Conservation (phyloP, 1,139 yeast species). For the Blastobotrys aristatus region DNA sequence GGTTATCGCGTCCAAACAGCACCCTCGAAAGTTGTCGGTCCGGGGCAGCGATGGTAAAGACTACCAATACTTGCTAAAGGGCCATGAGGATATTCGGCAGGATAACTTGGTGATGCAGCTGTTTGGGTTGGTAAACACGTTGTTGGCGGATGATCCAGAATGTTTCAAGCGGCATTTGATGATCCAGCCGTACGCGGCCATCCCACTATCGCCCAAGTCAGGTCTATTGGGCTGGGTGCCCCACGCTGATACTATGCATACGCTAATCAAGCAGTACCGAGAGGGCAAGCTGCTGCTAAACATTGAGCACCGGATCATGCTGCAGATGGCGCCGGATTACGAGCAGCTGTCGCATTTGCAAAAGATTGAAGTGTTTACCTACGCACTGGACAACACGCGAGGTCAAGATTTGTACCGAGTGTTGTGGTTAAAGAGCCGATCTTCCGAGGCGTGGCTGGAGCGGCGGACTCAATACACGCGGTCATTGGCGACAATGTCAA, state of each 20-base stretch:
- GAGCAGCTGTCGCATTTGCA: constrained; percentile 83
- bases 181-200: constrained; percentile 87
- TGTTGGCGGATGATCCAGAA: constrained; percentile 85
- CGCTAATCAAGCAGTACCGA: constrained; percentile 83
- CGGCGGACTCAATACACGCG: constrained; percentile 94
- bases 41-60: constrained; percentile 90
- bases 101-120: constrained; percentile 97
- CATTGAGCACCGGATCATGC: constrained; percentile 92
- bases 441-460: constrained; percentile 97
- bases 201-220: constrained; percentile 94
- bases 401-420: constrained; percentile 96
- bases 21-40: constrained; percentile 80
- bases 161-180: constrained; percentile 94
- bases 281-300: constrained; percentile 86
- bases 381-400: constrained; percentile 90
- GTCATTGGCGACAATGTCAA: constrained; percentile 96
- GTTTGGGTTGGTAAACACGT: constrained; percentile 89
- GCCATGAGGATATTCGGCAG: constrained; percentile 97
- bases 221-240: constrained; percentile 97
- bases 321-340: constrained; percentile 98
- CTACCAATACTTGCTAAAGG: constrained; percentile 76
- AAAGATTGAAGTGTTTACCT: constrained; percentile 93
- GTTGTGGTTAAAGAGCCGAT: constrained; percentile 90
- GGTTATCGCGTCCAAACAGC: constrained; percentile 92
- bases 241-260: constrained; percentile 94